Evolutionary conservation across 306 rosid genomes (phyloP).

Genomic region (Medicago ruthenica): DNA sequence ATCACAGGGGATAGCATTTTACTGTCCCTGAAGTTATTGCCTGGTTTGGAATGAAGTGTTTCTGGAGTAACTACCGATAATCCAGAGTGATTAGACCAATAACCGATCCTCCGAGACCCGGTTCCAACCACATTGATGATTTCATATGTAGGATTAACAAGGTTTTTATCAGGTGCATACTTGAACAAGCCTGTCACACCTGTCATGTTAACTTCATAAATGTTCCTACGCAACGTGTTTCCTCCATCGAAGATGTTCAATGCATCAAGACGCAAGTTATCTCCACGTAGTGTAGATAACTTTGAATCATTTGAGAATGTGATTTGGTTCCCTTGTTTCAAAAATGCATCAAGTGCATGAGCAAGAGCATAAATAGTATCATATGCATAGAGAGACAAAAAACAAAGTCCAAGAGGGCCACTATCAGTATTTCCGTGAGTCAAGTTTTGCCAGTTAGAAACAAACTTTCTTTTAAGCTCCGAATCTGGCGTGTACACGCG

Average conservation of each 20-base stretch:
- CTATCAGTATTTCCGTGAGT: slow-evolving; percentile 48
- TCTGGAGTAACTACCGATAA: slow-evolving; percentile 71
- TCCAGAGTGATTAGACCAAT: slow-evolving; percentile 93
- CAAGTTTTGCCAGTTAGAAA: slow-evolving; percentile 79
- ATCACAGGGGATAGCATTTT: slow-evolving; percentile 54
- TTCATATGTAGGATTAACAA: slow-evolving; percentile 78
- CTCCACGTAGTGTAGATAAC: slow-evolving; percentile 43
- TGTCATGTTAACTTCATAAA: slow-evolving; percentile 68
- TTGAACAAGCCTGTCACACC: slow-evolving; percentile 76
- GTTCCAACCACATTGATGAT: slow-evolving; percentile 79
- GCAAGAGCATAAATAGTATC: slow-evolving; percentile 91
- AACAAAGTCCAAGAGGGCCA: slow-evolving; percentile 59
- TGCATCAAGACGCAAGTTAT: slow-evolving; percentile 67
- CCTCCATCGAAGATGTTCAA: slow-evolving; percentile 81
- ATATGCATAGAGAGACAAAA: slow-evolving; percentile 72
- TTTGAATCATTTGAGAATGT: slow-evolving; percentile 76
- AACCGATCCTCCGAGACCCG: slow-evolving; percentile 74
- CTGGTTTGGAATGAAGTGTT: slow-evolving; percentile 58
- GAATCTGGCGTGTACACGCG: slow-evolving; percentile 77
- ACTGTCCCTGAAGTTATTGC: slow-evolving; percentile 53
- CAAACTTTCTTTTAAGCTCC: slow-evolving; percentile 64
- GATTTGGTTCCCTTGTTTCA: slow-evolving; percentile 68
- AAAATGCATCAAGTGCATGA: slow-evolving; percentile 75
- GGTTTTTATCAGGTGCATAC: slow-evolving; percentile 62
- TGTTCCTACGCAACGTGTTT: slow-evolving; percentile 49